Conservation (phyloP, 1,139 yeast species). For the Debaryomyces udenii region DNA sequence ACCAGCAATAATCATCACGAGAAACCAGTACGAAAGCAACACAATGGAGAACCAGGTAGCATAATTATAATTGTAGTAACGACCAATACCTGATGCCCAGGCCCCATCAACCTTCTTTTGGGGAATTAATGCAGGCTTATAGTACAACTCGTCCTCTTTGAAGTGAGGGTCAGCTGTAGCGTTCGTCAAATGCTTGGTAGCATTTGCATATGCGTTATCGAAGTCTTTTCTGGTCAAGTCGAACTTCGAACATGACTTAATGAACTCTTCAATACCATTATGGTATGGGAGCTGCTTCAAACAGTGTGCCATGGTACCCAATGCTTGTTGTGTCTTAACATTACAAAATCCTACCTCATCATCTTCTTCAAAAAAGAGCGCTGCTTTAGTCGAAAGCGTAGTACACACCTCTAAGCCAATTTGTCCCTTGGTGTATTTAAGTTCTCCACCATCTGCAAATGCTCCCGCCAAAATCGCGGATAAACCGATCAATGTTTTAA, state of each 20-base stretch:
- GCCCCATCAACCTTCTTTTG: constrained; percentile 31
- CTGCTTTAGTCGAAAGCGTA: constrained; percentile 26
- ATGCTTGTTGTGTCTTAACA: constrained; percentile 31
- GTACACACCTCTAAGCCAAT: constrained; percentile 33
- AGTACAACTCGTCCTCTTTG: constrained; percentile 28
- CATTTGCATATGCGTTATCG: constrained; percentile 39
- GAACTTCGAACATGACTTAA: constrained; percentile 24
- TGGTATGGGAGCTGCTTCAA: constrained; percentile 23
- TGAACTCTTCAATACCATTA: constrained; percentile 20
- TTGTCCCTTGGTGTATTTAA: constrained; percentile 20
- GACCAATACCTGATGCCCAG: constrained; percentile 39
- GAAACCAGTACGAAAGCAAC: constrained; percentile 52
- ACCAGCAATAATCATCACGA: constrained; percentile 36
- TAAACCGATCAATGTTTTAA: neutral
- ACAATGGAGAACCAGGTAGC: constrained; percentile 54
- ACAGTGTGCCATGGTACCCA: constrained; percentile 38
- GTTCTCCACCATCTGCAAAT: constrained; percentile 14
- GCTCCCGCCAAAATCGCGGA: neutral
- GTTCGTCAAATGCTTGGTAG: constrained; percentile 34
- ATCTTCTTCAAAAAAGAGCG: constrained; percentile 28
- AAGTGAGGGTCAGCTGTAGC: constrained; percentile 32
- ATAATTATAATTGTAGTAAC: constrained; percentile 44
- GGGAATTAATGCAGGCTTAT: constrained; percentile 31
- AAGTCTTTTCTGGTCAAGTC: constrained; percentile 33
- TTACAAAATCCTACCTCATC: constrained; percentile 30